Base-by-base conservation (phyloP, 192 early-diverging fungal species). In the Backusella tuberculispora region DNA sequence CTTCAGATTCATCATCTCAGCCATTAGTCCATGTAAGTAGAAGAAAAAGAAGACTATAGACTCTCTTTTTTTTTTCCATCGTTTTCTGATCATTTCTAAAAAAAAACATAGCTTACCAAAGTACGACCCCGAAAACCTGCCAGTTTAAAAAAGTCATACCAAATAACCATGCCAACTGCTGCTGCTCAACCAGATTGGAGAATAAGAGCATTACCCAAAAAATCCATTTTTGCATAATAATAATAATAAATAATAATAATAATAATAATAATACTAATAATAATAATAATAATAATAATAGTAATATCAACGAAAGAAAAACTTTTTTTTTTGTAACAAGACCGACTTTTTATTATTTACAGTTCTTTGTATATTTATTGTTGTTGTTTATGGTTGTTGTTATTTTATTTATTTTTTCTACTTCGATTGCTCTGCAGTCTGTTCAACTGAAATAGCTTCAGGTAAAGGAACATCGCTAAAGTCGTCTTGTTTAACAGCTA, bases 401-500 rank as follows among this genome's bases (percentile, higher is more conserved):
- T 38, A 6, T 56, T 43, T 38, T 6, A 5, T 43, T 26, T 14
- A 44, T 42, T 12, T 38, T 41, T 17, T 72, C 60, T 63, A 63
- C 41, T 45, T 63, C 37, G 64, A 38, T 65, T 74, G 46, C 15
- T 76, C 76, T 5, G 63, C 67, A 53, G 68, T 66, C 37, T 72
- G 70, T 17, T 77, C 77, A 65, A 69, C 81, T 13, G 75, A 42
- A 63, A 74, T 40, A 8, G 56, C n/a, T 5, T 53, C 48, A 26
- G 92, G 92, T 72, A 93, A 83, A 24, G 87, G 86, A 38, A 93
- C 83, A 74, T 93, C 92, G 73, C 88, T 89, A 78, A 91, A 92
- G 81, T 92, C 90, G 76, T 93, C 92, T 76, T 93, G 92, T 78
- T 85, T 85, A 8, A 93, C 90, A 10, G 90, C 91, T 65, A 90